phyloP scores from a whole-genome alignment of 345 rosid species.

The Gossypium australe region DNA sequence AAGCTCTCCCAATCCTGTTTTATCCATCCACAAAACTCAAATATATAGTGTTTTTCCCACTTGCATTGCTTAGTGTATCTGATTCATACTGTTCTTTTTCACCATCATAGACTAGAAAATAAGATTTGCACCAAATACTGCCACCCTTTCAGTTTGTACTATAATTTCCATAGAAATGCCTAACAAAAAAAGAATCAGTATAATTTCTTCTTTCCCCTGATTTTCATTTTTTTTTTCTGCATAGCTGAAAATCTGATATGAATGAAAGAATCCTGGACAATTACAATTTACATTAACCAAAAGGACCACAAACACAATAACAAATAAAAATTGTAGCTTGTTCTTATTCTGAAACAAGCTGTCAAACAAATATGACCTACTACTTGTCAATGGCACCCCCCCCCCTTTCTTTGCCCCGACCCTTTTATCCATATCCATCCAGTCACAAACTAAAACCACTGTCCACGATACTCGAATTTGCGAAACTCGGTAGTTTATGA shows the following conservation, averaged over 20 bases:
- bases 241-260: neutral
- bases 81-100: neutral
- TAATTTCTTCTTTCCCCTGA: neutral
- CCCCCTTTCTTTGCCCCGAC: neutral
- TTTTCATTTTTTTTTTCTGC: conserved; percentile 4
- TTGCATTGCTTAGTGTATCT: neutral
- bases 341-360: conserved; percentile 16
- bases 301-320: conserved; percentile 16
- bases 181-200: neutral
- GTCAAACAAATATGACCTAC: conserved; percentile 16
- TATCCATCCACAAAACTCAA: neutral
- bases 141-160: neutral
- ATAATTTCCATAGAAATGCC: neutral
- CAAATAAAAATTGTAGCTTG: conserved; percentile 28
- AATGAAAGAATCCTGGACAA: neutral
- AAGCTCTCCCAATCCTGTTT: too few relatives aligned
- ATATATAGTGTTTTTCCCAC: neutral
- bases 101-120: neutral
- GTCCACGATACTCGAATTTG: conserved; percentile 11
- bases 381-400: neutral
- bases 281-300: conserved; percentile 30
- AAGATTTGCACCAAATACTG: neutral
- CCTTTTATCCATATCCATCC: neutral
- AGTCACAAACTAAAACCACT: neutral
- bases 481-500: neutral